Percentiles rank a stretch among this genome's conserved stretches.
Conservation (phyloP, 805 yeast species). For the Yarrowia alimentaria region DNA sequence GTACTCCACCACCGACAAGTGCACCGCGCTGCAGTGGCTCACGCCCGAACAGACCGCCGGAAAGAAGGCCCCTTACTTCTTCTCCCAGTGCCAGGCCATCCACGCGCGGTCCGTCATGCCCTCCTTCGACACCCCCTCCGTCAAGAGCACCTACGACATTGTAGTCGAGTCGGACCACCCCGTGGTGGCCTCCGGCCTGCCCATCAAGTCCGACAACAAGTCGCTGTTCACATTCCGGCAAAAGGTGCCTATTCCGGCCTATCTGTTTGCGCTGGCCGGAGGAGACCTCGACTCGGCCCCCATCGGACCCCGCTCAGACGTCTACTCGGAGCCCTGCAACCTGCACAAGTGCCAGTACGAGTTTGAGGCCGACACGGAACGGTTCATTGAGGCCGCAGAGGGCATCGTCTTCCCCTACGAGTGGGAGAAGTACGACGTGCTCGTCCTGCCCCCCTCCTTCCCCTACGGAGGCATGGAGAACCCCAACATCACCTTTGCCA, state of each 20-base stretch:
- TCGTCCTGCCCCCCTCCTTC: constrained; percentile 71
- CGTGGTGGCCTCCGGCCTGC: constrained; percentile 67
- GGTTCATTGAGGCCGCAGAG: constrained; percentile 76
- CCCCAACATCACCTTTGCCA: constrained; percentile 85
- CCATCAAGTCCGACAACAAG: constrained; percentile 31
- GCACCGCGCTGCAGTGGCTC: constrained; percentile 87
- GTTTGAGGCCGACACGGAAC: constrained; percentile 72
- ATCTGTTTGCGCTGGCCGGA: constrained; percentile 78
- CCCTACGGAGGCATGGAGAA: constrained; percentile 97
- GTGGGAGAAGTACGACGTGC: constrained; percentile 79
- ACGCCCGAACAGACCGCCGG: constrained; percentile 74
- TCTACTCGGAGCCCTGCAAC: constrained; percentile 72
- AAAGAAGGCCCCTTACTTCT: constrained; percentile 64
- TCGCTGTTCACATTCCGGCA: constrained; percentile 67
- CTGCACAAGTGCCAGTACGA: constrained; percentile 72
- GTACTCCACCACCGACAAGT: constrained; percentile 68
- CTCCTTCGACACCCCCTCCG: constrained; percentile 85
- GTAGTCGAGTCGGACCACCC: constrained; percentile 62
- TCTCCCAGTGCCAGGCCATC: constrained; percentile 89
- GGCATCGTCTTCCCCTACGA: constrained; percentile 72
- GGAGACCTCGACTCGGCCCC: constrained; percentile 68
- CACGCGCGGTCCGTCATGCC: constrained; percentile 88
- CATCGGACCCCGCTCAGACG: constrained; percentile 84
- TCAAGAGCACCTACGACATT: constrained; percentile 64
- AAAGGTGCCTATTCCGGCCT: constrained; percentile 81